These are phyloP conservation scores for Kurtzmaniella natalensis DNA, from an alignment of 1,139 yeast species.

Conservation along the genomic window DNA sequence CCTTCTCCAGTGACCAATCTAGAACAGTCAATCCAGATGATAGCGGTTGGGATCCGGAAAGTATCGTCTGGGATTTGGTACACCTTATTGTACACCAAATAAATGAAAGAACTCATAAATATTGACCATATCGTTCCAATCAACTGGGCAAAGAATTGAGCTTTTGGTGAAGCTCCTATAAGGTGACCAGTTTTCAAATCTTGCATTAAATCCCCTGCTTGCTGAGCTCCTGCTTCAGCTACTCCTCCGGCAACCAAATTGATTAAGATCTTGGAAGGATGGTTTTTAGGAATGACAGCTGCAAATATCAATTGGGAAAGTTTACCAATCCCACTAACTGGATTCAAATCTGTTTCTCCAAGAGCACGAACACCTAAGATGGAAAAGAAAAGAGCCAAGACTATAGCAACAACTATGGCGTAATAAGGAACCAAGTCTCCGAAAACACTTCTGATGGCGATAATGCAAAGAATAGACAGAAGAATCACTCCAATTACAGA, in stretches of 20 bases:
- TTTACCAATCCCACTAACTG: conserved; percentile 95
- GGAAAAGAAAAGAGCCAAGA: conserved; percentile 74
- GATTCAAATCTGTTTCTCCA: conserved; percentile 95
- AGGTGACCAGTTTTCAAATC: conserved; percentile 93
- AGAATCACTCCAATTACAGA: conserved; percentile 58
- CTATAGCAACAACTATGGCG: conserved; percentile 62
- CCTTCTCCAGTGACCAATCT: conserved; percentile 90
- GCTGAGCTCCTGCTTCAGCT: conserved; percentile 98
- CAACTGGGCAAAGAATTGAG: conserved; percentile 86
- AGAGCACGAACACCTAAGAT: conserved; percentile 87
- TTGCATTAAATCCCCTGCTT: conserved; percentile 97
- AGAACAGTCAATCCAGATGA: conserved; percentile 96
- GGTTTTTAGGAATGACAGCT: conserved; percentile 64
- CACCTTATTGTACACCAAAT: conserved; percentile 72
- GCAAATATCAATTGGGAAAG: conserved; percentile 88
- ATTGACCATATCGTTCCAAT: conserved; percentile 86
- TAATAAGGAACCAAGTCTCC: conserved; percentile 69
- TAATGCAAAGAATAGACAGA: conserved; percentile 65
- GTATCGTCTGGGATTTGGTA: conserved; percentile 79
- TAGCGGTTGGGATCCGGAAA: conserved; percentile 90
- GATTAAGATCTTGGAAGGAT: conserved; percentile 77
- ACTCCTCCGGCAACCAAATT: conserved; percentile 94
- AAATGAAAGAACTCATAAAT: conserved; percentile 73
- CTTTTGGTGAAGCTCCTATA: conserved; percentile 86
- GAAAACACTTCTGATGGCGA: conserved; percentile 62